A percentile compares a stretch with the other conserved stretches of the same genome.
These are phyloP conservation scores for Gonapodya sp. DNA, from an alignment of 192 early-diverging fungal species.

Conservation along the genomic window DNA sequence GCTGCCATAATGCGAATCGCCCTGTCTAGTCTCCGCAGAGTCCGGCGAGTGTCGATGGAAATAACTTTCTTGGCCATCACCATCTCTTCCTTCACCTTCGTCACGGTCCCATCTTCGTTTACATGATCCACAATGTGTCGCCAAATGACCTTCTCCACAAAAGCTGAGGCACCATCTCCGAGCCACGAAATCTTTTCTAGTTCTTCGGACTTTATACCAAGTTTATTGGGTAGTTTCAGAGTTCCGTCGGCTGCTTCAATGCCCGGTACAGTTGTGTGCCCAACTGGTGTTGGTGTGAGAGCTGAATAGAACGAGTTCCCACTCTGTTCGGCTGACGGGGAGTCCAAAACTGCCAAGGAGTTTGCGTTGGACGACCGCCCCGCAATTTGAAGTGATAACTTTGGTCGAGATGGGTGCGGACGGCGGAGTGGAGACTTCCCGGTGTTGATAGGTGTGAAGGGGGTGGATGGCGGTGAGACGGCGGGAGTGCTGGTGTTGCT, in stretches of 20 bases:
- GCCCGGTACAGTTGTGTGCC: neutral
- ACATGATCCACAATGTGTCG: neutral
- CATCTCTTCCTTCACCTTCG: constrained; percentile 76
- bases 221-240: neutral
- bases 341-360: neutral
- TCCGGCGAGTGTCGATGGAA: constrained; percentile 49
- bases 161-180: neutral
- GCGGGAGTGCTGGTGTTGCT: neutral
- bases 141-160: neutral
- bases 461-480: neutral
- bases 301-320: neutral
- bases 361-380: neutral
- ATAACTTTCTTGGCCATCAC: constrained; percentile 81
- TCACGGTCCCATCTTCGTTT: constrained; percentile 73
- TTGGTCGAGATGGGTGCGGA: neutral
- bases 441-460: neutral
- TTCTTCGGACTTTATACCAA: neutral
- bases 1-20: constrained; percentile 89
- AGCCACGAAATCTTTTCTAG: neutral
- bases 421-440: neutral
- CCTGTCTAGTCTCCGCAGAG: constrained; percentile 48
- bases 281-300: neutral
- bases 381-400: neutral
- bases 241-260: neutral
- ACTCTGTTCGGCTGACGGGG: neutral